A percentile compares a stretch with the other conserved stretches of the same genome.
phyloP scores from a whole-genome alignment of 495 filamentous ascomycete genomes.

The Neurospora sp. region DNA sequence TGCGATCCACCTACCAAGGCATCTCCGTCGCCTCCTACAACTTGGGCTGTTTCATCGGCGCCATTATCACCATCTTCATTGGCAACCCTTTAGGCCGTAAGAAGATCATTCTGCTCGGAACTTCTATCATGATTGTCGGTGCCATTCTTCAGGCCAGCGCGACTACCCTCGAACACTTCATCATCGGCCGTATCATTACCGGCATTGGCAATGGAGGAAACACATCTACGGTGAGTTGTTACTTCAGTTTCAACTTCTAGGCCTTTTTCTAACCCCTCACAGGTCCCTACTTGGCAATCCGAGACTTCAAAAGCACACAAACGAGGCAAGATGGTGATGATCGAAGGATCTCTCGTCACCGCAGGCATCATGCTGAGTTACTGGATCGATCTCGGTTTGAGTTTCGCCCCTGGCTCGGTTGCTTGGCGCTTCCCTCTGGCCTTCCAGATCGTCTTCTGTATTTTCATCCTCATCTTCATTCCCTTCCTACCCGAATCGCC shows the following conservation, averaged over 20 bases:
- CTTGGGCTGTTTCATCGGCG: slow-evolving; percentile 65
- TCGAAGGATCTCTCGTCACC: slow-evolving; percentile 64
- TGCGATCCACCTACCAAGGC: slow-evolving; percentile 49
- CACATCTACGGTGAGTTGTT: slow-evolving; percentile 25
- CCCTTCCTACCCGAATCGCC: slow-evolving; percentile 55
- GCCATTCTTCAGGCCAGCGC: slow-evolving; percentile 55
- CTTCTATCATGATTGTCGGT: slow-evolving; percentile 60
- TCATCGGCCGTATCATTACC: slow-evolving; percentile 53
- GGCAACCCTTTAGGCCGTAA: slow-evolving; percentile 62
- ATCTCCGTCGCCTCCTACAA: slow-evolving; percentile 44
- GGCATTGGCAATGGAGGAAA: slow-evolving; percentile 28
- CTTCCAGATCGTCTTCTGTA: slow-evolving; percentile 50
- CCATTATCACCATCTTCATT: slow-evolving; percentile 58
- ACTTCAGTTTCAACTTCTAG: not conserved
- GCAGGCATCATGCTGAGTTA: slow-evolving; percentile 63
- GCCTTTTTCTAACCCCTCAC: slow-evolving; percentile 38
- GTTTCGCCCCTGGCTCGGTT: slow-evolving; percentile 52
- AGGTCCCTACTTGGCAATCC: slow-evolving; percentile 68
- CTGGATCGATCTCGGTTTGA: slow-evolving; percentile 66
- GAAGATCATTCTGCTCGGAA: slow-evolving; percentile 60
- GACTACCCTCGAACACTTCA: slow-evolving; percentile 38
- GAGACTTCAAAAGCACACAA: slow-evolving; percentile 67
- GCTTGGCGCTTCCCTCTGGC: slow-evolving; percentile 69
- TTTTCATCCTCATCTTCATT: slow-evolving; percentile 46
- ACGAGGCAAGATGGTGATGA: slow-evolving; percentile 70